These are phyloP conservation scores for Leucaena leucocephala DNA, from an alignment of 306 rosid genomes.

Conservation along the genomic window DNA sequence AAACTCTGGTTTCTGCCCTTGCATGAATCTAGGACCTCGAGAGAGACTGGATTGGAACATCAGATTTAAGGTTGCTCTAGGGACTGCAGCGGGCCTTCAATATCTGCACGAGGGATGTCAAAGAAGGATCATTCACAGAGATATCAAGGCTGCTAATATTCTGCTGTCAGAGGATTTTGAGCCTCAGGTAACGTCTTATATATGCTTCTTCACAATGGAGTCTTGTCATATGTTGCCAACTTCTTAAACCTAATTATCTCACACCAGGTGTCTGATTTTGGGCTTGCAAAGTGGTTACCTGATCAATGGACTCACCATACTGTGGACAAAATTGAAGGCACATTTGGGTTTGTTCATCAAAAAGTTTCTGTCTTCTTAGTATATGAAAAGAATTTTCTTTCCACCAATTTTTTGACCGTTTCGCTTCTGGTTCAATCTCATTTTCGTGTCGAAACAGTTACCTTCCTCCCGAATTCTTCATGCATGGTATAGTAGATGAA, in stretches of 20 bases:
- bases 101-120: conserved; percentile 95
- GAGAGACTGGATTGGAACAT: conserved; percentile 78
- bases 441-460: conserved; percentile 57
- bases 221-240: neutral
- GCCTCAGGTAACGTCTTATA: conserved; percentile 65
- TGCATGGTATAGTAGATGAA: conserved; percentile 98
- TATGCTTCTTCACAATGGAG: neutral
- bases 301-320: conserved; percentile 97
- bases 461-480: conserved; percentile 99
- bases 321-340: conserved; percentile 92
- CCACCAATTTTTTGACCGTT: conserved; percentile 18
- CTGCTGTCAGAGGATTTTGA: conserved; percentile 87
- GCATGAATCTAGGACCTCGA: conserved; percentile 61
- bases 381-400: conserved; percentile 1
- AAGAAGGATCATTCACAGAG: conserved; percentile 96
- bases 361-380: neutral
- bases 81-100: conserved; percentile 87
- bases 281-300: conserved; percentile 97
- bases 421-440: conserved; percentile 16
- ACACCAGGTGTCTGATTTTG: conserved; percentile 88
- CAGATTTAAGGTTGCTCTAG: conserved; percentile 74
- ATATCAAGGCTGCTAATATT: conserved; percentile 94
- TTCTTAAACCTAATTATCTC: conserved; percentile 1
- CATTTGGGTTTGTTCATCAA: conserved; percentile 78
- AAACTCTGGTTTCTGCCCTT: conserved; percentile 15